Evolutionary conservation across 257 asterid genomes (phyloP), one percentile per base, ranked within the genome.

Genomic region (Fraxinus pennsylvanica): DNA sequence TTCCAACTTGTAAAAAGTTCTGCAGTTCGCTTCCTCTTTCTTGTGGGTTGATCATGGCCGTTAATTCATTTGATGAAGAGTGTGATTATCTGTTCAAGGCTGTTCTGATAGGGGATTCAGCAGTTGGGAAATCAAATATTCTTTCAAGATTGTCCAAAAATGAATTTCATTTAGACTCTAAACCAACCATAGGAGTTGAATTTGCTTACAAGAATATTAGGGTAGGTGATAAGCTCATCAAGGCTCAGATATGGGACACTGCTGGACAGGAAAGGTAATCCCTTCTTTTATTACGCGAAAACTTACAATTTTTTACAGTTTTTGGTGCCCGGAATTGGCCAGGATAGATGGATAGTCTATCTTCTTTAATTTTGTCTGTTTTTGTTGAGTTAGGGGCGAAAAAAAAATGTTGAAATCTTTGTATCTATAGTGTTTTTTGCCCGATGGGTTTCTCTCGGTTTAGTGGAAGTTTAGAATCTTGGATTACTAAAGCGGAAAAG

Each of bases 181-280:
- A 91, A 77, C 98, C 98, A 0, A 93, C 98, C 3, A 93, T 93
- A 6, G 98, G 98, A 0, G 98, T 93, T 71, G 97, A 93, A 68
- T 93, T 93, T 73, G 96, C 98, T 68, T 90, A 91, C 61, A 85
- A 91, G 85, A 90, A 84, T 86, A 83, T 93, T 15, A 81, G 85
- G 73, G 88, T 93, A 1, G 96, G 88, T 8, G 96, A 88, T 80
- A 93, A 93, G 85, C 86, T 88, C 75, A 76, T 93, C 92, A 93
- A 93, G 84, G 97, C 98, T 74, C 98, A 93, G 85, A 88, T 93
- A 80, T 93, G 98, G 98, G 98, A 93, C 47, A 93, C 98, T 5
- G 98, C 98, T 15, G 98, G 98, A 71, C 97, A 93, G 88, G 98
- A 93, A 82, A 91, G 98, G 97, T 92, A 41, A 0, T 0, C 32